Conservation (phyloP, 1,284 basidiomycete species). For the Ganoderma sinense region DNA sequence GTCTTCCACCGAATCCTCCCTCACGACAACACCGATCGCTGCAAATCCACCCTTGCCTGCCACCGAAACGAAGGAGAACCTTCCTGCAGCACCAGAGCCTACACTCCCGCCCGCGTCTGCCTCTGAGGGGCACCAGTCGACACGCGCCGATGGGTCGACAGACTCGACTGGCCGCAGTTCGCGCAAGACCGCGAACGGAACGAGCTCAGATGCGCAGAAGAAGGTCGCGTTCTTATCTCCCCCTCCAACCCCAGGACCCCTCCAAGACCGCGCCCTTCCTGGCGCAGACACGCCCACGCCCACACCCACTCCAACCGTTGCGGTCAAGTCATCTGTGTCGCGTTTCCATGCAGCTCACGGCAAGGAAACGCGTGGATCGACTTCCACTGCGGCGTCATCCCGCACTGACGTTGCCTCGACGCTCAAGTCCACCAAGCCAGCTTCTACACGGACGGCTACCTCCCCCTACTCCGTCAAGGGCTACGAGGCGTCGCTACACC, state of each 20-base stretch:
- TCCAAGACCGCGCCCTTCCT: constrained; percentile 45
- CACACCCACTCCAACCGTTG: constrained; percentile 33
- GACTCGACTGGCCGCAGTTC: constrained; percentile 60
- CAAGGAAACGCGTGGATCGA: constrained; percentile 73
- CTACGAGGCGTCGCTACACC: constrained; percentile 55
- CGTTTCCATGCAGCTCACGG: constrained; percentile 77
- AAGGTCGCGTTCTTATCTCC: constrained; percentile 87
- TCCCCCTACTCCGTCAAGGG: constrained; percentile 69
- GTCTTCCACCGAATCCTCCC: constrained; percentile 41
- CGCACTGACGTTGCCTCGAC: constrained; percentile 52
- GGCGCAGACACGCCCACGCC: constrained; percentile 47
- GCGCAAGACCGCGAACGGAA: constrained; percentile 59
- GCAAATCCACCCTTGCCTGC: constrained; percentile 32
- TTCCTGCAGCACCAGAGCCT: constrained; percentile 35
- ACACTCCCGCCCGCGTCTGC: constrained; percentile 40
- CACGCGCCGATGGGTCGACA: constrained; percentile 40
- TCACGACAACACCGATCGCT: constrained; percentile 44
- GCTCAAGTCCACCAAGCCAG: constrained; percentile 47
- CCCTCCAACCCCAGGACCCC: constrained; percentile 64
- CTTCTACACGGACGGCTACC: constrained; percentile 63
- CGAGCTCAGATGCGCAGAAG: constrained; percentile 65
- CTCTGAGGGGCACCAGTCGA: constrained; percentile 26
- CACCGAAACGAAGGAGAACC: constrained; percentile 35
- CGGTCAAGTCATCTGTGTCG: constrained; percentile 69
- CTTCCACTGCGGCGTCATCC: constrained; percentile 59